These are phyloP conservation scores for Theileria orientalis DNA, from an alignment of 169 alveolate genomes.

Conservation along the genomic window DNA sequence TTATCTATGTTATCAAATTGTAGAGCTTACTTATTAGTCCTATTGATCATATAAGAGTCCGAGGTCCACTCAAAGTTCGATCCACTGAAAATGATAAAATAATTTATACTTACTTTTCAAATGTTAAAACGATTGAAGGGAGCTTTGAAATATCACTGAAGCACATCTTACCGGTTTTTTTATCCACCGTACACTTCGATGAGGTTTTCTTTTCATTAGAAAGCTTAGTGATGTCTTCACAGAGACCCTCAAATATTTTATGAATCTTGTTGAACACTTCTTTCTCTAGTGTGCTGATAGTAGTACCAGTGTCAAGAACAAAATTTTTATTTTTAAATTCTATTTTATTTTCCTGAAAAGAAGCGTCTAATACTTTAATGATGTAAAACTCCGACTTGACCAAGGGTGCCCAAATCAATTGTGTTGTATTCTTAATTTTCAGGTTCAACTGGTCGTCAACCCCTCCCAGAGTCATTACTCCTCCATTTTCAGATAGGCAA, in stretches of 20 bases:
- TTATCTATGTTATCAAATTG: not conserved
- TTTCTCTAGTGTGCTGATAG: slow-evolving; percentile 24
- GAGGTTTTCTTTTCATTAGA: not conserved
- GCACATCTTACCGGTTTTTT: slow-evolving; percentile 20
- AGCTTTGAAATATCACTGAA: slow-evolving; percentile 43
- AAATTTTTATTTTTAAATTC: not conserved
- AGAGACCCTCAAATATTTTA: not conserved
- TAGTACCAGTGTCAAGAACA: slow-evolving; percentile 56
- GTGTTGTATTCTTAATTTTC: not conserved
- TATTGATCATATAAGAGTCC: slow-evolving; percentile 49
- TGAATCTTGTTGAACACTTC: not conserved
- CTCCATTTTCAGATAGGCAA: slow-evolving; percentile 72
- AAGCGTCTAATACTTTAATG: slow-evolving; percentile 2
- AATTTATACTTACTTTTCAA: slow-evolving; percentile 33
- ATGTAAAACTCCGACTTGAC: not conserved
- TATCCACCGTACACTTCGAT: slow-evolving; percentile 9
- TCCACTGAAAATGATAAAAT: slow-evolving; percentile 30
- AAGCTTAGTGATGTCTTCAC: not conserved
- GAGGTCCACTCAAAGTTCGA: slow-evolving; percentile 35
- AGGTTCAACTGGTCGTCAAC: slow-evolving; percentile 5
- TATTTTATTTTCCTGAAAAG: not conserved
- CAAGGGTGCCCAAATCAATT: slow-evolving; percentile 45
- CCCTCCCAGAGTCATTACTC: slow-evolving; percentile 70
- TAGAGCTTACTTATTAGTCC: slow-evolving; percentile 44
- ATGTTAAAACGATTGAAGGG: slow-evolving; percentile 21